A percentile compares a stretch with the other conserved stretches of the same genome.
Conservation (phyloP, 2,329 filamentous ascomycete species). For the Pseudogymnoascus sp. region DNA sequence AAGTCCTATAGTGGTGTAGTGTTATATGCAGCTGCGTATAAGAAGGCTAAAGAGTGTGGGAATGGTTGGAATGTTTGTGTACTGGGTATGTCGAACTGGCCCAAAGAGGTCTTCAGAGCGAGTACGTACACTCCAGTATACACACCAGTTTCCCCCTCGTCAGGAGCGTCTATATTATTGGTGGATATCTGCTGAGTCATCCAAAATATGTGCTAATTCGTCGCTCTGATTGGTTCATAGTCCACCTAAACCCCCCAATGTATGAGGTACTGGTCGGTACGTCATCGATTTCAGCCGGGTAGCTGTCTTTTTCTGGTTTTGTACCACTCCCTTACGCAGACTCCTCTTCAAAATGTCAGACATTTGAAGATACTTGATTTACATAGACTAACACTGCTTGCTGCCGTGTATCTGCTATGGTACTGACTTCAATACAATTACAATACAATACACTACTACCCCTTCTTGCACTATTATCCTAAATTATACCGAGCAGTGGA, state of each 20-base stretch:
- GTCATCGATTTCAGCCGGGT: not conserved
- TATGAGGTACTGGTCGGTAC: not conserved
- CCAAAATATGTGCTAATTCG: not conserved
- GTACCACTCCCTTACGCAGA: not conserved
- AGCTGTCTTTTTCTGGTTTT: not conserved
- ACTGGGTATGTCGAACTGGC: not conserved
- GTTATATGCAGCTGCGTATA: not conserved
- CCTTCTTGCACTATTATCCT: not conserved
- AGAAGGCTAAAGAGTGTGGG: not conserved
- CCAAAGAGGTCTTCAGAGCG: not conserved
- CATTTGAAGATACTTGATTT: not conserved
- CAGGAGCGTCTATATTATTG: not conserved
- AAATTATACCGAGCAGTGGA: not conserved
- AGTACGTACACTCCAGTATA: not conserved
- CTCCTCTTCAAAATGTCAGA: not conserved
- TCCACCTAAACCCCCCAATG: not conserved
- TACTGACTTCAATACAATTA: not conserved
- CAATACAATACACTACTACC: not conserved
- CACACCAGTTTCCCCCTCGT: not conserved
- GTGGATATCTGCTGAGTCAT: not conserved
- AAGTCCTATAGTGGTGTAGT: not conserved
- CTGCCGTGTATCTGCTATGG: not conserved
- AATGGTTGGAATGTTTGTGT: not conserved
- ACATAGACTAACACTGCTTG: not conserved
- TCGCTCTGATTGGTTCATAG: not conserved